Percentiles rank a stretch among this genome's conserved stretches.
phyloP scores from a whole-genome alignment of 2,329 filamentous ascomycete species.

The Rhinocladiella similis region DNA sequence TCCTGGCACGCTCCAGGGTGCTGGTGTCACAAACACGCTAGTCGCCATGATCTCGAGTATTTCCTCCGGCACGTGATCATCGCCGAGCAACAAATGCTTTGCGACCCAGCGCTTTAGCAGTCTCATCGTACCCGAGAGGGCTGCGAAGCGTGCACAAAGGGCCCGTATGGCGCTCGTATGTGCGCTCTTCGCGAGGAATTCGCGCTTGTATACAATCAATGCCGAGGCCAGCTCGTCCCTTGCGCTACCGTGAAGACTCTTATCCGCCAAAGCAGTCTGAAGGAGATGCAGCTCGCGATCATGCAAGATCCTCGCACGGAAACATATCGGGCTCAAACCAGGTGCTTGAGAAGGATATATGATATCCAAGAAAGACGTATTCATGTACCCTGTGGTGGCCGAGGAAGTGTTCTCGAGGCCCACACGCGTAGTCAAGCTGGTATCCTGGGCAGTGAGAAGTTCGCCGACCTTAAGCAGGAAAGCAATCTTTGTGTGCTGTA shows the following conservation, averaged over 20 bases:
- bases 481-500: slow-evolving; percentile 90
- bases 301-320: slow-evolving; percentile 84
- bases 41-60: slow-evolving; percentile 81
- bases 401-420: slow-evolving; percentile 73
- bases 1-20: slow-evolving; percentile 76
- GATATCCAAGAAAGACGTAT: slow-evolving; percentile 63
- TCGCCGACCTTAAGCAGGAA: slow-evolving; percentile 75
- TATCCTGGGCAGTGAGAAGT: slow-evolving; percentile 64
- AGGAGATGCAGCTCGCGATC: slow-evolving; percentile 82
- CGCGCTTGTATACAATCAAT: slow-evolving; percentile 69
- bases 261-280: slow-evolving; percentile 71
- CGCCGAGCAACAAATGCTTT: slow-evolving; percentile 73
- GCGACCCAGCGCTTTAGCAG: slow-evolving; percentile 89
- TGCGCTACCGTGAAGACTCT: slow-evolving; percentile 65
- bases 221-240: slow-evolving; percentile 70
- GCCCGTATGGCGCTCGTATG: slow-evolving; percentile 81
- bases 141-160: slow-evolving; percentile 75
- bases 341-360: slow-evolving; percentile 57
- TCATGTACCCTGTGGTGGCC: slow-evolving; percentile 21
- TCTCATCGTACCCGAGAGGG: slow-evolving; percentile 79
- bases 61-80: slow-evolving; percentile 76
- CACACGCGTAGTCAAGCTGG: slow-evolving; percentile 65
- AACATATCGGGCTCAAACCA: slow-evolving; percentile 58
- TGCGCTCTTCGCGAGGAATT: slow-evolving; percentile 70
- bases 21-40: slow-evolving; percentile 75